Evolutionary conservation across 805 yeast genomes (phyloP).

Genomic region (Komagataella pseudopastoris): DNA sequence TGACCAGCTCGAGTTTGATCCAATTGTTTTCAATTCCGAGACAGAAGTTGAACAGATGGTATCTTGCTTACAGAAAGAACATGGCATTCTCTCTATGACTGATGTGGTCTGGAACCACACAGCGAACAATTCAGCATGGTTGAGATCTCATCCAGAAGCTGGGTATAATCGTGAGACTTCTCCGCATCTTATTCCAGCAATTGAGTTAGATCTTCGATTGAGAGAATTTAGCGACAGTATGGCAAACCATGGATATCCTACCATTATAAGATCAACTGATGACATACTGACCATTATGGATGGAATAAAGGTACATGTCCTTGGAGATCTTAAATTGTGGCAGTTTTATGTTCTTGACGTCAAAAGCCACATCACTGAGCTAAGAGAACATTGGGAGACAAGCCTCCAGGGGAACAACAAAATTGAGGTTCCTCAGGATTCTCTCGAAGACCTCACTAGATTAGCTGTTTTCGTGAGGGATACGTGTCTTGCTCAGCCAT

Average conservation of each 20-base stretch:
- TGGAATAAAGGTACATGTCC: conserved; percentile 55
- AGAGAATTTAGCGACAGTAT: conserved; percentile 51
- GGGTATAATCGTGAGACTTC: conserved; percentile 83
- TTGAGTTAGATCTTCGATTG: conserved; percentile 65
- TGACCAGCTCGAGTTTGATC: conserved; percentile 76
- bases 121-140: conserved; percentile 82
- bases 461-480: conserved; percentile 36
- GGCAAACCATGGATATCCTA: conserved; percentile 47
- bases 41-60: conserved; percentile 43
- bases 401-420: conserved; percentile 4
- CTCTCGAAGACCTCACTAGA: conserved; percentile 21
- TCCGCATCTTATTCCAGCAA: conserved; percentile 77
- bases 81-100: conserved; percentile 64
- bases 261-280: conserved; percentile 28
- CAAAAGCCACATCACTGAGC: conserved; percentile 20
- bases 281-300: conserved; percentile 54
- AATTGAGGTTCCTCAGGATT: conserved; percentile 29
- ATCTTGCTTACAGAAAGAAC: conserved; percentile 30
- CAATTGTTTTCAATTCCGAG: conserved; percentile 39
- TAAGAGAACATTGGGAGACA: conserved; percentile 23
- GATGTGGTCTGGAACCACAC: conserved; percentile 95
- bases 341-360: conserved; percentile 72
- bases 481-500: conserved; percentile 23
- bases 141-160: conserved; percentile 74
- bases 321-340: conserved; percentile 66